Evolutionary conservation across 495 filamentous ascomycete species (phyloP).

Genomic region (Lophiostoma macrostomum): DNA sequence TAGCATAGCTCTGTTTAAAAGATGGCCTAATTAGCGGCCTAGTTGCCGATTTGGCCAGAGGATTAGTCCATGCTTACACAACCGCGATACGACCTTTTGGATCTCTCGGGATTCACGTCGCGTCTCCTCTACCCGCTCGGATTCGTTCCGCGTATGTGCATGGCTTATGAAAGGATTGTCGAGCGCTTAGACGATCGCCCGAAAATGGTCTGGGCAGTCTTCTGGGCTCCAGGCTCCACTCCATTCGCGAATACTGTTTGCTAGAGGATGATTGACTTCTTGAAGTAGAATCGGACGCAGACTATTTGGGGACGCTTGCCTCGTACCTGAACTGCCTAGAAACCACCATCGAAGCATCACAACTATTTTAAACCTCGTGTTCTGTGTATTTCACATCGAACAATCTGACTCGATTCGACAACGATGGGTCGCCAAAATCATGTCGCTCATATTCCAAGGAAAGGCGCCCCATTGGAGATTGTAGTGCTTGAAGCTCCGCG

Average conservation of each 20-base stretch:
- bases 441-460: slow-evolving; percentile 6
- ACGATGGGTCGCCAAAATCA: slow-evolving; percentile 2
- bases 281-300: too few relatives aligned
- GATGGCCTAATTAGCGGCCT: slow-evolving; percentile 18
- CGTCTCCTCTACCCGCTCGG: not conserved
- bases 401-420: too few relatives aligned
- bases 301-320: too few relatives aligned
- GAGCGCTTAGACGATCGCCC: slow-evolving; percentile 8
- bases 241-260: too few relatives aligned
- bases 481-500: not conserved
- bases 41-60: not conserved
- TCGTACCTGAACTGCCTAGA: too few relatives aligned
- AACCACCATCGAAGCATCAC: too few relatives aligned
- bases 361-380: too few relatives aligned
- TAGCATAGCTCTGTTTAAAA: not conserved
- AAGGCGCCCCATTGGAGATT: slow-evolving; percentile 1
- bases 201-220: not conserved
- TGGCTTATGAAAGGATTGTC: slow-evolving; percentile 20
- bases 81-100: not conserved
- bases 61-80: slow-evolving; percentile 33
- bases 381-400: too few relatives aligned
- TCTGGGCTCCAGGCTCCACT: not conserved
- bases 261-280: too few relatives aligned
- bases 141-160: not conserved
- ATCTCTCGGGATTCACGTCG: too few relatives aligned